Conservation (phyloP, 257 asterid species). For the Penstemon barbatus region DNA sequence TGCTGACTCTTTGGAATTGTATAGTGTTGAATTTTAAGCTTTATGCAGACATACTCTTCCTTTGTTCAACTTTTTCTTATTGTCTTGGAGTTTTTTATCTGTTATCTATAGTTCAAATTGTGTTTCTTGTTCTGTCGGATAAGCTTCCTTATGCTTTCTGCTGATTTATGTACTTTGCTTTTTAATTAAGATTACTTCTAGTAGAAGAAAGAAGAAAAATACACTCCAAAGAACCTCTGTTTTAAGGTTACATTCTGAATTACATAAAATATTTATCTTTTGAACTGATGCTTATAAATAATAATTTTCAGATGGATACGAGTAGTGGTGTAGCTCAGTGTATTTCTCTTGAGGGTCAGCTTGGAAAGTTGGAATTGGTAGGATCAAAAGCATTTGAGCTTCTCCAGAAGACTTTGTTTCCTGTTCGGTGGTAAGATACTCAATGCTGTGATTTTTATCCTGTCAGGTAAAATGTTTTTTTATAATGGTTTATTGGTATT, state of each 20-base stretch:
- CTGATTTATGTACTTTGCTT: slow-evolving; percentile 1
- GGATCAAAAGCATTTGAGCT: slow-evolving; percentile 65
- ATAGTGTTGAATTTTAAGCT: not conserved
- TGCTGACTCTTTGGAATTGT: not conserved
- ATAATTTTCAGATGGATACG: slow-evolving; percentile 48
- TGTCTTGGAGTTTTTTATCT: not conserved
- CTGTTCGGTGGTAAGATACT: slow-evolving; percentile 55
- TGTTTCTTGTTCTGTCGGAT: not conserved
- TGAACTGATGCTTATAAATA: slow-evolving; percentile 13
- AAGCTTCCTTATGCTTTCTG: slow-evolving; percentile 9
- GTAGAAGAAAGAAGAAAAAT: not conserved
- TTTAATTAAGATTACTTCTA: not conserved
- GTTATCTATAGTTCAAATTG: not conserved
- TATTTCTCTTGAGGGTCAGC: slow-evolving; percentile 71
- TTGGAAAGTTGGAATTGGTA: slow-evolving; percentile 72
- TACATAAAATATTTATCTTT: slow-evolving; percentile 14
- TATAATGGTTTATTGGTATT: slow-evolving; percentile 22
- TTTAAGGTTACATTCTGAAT: not conserved
- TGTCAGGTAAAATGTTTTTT: slow-evolving; percentile 20
- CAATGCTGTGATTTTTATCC: slow-evolving; percentile 8
- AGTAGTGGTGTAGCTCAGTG: slow-evolving; percentile 46
- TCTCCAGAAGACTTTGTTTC: slow-evolving; percentile 66
- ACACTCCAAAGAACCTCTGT: not conserved
- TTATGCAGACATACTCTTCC: too few relatives aligned
- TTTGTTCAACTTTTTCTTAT: not conserved